Conservation (phyloP, 2,329 filamentous ascomycete species). For the Sporothrix pseudoabietina region DNA sequence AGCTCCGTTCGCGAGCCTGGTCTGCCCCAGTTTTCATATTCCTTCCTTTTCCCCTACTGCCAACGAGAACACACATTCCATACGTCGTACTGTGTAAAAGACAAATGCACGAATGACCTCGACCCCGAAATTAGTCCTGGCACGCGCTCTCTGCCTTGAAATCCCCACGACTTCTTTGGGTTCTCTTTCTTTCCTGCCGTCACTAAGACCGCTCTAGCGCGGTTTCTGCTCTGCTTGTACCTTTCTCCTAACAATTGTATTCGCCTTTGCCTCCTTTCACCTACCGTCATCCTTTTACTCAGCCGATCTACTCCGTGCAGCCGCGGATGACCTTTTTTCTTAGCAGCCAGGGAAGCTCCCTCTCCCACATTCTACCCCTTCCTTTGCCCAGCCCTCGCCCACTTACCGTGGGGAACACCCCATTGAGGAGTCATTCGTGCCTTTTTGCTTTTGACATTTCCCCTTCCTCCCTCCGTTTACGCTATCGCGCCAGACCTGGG, state of each 20-base stretch:
- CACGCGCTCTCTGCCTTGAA: background rate
- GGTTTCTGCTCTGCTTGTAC: background rate
- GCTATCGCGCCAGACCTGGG: background rate
- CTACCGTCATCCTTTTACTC: constrained; percentile 20
- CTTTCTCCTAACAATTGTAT: background rate
- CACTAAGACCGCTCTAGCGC: constrained; percentile 1
- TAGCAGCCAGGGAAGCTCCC: background rate
- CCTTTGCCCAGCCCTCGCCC: background rate
- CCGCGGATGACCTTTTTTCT: constrained; percentile 27
- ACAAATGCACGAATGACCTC: background rate
- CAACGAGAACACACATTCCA: background rate
- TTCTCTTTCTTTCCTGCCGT: background rate
- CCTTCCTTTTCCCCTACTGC: constrained; percentile 17
- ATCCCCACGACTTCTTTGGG: background rate
- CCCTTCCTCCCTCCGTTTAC: background rate
- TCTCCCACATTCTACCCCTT: background rate
- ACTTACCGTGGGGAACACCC: constrained; percentile 14
- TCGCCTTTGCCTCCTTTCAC: constrained; percentile 7
- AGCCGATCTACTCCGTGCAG: constrained; percentile 34
- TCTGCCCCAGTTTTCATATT: background rate
- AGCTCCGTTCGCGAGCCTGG: background rate
- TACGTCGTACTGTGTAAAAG: background rate
- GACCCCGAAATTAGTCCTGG: constrained; percentile 7
- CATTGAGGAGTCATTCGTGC: background rate
- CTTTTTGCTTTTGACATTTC: background rate